Percentiles rank a stretch among this genome's conserved stretches.
Evolutionary conservation across 2,329 filamentous ascomycete genomes (phyloP).

Genomic region (Fusarium buharicum): DNA sequence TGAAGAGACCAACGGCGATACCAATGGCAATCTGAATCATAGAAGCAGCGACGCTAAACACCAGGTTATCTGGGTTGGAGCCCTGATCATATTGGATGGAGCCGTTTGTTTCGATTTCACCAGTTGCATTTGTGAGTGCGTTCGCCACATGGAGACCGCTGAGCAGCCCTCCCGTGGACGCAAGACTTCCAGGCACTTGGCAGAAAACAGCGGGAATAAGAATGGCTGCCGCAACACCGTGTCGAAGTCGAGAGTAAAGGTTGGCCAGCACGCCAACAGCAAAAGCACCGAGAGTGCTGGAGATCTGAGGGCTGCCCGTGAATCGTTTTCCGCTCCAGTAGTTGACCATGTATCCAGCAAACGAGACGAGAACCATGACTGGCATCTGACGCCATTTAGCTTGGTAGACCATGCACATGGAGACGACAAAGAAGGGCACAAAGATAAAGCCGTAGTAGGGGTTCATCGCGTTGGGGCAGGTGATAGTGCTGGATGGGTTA

Average conservation of each 20-base stretch:
- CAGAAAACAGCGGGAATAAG: conserved; percentile 61
- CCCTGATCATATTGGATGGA: conserved; percentile 39
- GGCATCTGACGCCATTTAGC: conserved; percentile 85
- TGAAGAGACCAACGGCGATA: conserved; percentile 61
- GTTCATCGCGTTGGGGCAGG: conserved; percentile 58
- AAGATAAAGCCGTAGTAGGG: conserved; percentile 70
- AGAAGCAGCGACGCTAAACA: conserved; percentile 59
- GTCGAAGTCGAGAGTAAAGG: conserved; percentile 71
- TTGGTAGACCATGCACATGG: conserved; percentile 80
- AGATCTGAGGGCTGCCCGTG: conserved; percentile 75
- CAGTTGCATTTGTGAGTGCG: conserved; percentile 53
- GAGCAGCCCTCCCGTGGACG: conserved; percentile 58
- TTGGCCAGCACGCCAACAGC: conserved; percentile 82
- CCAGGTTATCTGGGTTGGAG: conserved; percentile 49
- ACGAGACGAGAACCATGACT: conserved; percentile 78
- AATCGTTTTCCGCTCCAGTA: conserved; percentile 76
- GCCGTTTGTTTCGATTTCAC: conserved; percentile 50
- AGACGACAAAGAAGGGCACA: conserved; percentile 77
- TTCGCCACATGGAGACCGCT: conserved; percentile 59
- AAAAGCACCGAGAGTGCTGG: conserved; percentile 80
- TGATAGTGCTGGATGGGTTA: conserved; percentile 59
- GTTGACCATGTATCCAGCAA: conserved; percentile 79
- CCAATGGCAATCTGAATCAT: conserved; percentile 66
- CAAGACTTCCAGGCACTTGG: conserved; percentile 60
- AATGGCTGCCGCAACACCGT: conserved; percentile 61